phyloP scores from a whole-genome alignment of 1,284 basidiomycete species.

The Tylopilus orsonianus region DNA sequence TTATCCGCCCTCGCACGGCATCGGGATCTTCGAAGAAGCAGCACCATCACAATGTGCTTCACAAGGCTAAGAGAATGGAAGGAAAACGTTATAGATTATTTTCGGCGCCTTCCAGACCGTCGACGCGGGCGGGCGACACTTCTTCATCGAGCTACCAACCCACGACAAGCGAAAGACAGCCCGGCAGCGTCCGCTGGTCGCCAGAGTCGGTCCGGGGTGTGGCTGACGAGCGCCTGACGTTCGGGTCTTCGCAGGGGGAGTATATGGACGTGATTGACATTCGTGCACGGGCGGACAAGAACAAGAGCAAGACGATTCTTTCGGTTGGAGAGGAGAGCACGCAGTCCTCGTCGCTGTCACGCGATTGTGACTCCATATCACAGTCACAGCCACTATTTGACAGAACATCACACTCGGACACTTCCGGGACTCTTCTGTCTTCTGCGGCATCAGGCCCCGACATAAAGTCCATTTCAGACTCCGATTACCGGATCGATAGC shows the following conservation, averaged over 20 bases:
- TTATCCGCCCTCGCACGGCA: conserved; percentile 17
- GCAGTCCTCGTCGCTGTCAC: not conserved
- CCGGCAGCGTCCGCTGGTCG: not conserved
- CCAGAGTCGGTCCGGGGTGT: not conserved
- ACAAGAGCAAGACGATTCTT: not conserved
- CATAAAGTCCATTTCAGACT: conserved; percentile 13
- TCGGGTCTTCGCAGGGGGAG: not conserved
- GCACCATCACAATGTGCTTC: conserved; percentile 2
- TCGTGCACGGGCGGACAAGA: conserved; percentile 8
- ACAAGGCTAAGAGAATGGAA: conserved; percentile 9
- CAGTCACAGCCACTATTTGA: conserved; percentile 10
- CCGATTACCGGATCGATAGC: conserved; percentile 5
- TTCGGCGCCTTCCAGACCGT: conserved; percentile 14
- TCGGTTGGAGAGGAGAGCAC: not conserved
- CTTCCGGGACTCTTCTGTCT: conserved; percentile 25
- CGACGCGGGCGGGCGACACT: not conserved
- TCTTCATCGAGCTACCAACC: not conserved
- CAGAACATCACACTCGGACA: conserved; percentile 18
- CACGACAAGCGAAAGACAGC: not conserved
- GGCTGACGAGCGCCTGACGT: not conserved
- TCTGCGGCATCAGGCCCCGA: not conserved
- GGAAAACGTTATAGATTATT: conserved; percentile 16
- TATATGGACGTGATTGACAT: conserved; percentile 28
- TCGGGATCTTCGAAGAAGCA: conserved; percentile 12
- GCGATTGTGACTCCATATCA: conserved; percentile 3